Percentiles rank a stretch among this genome's conserved stretches.
phyloP scores from a whole-genome alignment of 768 basidiomycete species.

The Cyclocybe cylindracea region DNA sequence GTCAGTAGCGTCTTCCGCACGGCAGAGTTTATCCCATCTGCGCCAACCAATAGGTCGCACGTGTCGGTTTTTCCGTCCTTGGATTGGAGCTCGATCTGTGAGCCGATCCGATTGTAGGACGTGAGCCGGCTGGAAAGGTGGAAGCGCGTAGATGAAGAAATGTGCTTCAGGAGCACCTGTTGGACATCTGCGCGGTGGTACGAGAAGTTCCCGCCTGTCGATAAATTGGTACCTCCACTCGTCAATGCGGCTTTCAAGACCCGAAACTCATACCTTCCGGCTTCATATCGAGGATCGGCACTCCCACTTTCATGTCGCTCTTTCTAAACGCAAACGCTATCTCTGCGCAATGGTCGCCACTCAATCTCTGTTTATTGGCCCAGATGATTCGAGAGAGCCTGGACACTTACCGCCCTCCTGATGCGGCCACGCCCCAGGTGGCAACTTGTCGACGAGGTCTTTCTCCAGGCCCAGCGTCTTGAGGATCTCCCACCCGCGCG shows the following conservation, averaged over 20 bases:
- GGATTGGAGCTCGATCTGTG: slow-evolving; percentile 36
- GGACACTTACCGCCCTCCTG: slow-evolving; percentile 2
- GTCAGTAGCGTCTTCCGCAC: slow-evolving; percentile 26
- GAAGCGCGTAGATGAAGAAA: slow-evolving; percentile 33
- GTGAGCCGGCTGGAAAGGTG: slow-evolving; percentile 44
- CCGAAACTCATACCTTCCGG: slow-evolving; percentile 15
- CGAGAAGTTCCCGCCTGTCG: slow-evolving; percentile 22
- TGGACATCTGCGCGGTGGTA: slow-evolving; percentile 55
- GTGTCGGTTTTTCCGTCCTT: slow-evolving; percentile 43
- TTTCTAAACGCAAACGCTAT: slow-evolving; percentile 12
- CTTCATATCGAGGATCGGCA: slow-evolving; percentile 7
- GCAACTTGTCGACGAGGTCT: slow-evolving; percentile 5
- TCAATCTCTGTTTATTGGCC: no score
- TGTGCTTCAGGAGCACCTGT: slow-evolving; percentile 40
- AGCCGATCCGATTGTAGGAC: slow-evolving; percentile 29
- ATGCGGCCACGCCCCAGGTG: slow-evolving; percentile 1
- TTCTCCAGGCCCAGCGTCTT: slow-evolving; percentile 36
- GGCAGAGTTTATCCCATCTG: slow-evolving; percentile 38
- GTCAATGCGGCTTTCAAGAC: slow-evolving; percentile 18
- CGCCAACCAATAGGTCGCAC: slow-evolving; percentile 51
- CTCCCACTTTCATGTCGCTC: slow-evolving; percentile 13
- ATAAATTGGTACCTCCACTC: slow-evolving; percentile 16
- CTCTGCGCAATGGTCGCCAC: not conserved
- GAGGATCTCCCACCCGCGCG: slow-evolving; percentile 44
- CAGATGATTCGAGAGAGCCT: not conserved